A percentile compares a stretch with the other conserved stretches of the same genome.
phyloP scores from a whole-genome alignment of 2,329 filamentous ascomycete genomes.

The Rosellinia necatrix region DNA sequence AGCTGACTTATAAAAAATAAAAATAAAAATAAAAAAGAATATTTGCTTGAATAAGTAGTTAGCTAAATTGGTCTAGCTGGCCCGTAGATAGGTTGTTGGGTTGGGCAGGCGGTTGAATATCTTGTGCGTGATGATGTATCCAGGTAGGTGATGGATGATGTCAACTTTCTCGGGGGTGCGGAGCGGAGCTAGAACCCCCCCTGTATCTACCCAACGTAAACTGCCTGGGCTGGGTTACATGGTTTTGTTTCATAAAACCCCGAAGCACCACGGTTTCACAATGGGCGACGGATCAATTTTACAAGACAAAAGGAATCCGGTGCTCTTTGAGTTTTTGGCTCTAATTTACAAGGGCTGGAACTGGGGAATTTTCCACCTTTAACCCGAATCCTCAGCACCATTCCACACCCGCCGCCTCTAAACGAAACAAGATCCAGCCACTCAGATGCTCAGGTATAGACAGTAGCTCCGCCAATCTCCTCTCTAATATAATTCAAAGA shows the following conservation, averaged over 20 bases:
- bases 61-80: no score
- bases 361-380: slow-evolving; percentile 50
- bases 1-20: no score
- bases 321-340: slow-evolving; percentile 63
- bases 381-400: slow-evolving; percentile 53
- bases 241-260: neutral
- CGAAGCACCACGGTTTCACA: slow-evolving; percentile 10
- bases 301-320: slow-evolving; percentile 63
- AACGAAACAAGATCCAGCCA: slow-evolving; percentile 50
- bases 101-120: no score
- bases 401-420: slow-evolving; percentile 52
- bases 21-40: no score
- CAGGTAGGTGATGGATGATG: no score
- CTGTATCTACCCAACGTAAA: no score
- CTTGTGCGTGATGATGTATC: no score
- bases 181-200: no score
- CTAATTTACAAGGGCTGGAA: slow-evolving; percentile 66
- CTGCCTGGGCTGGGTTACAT: no score
- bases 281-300: neutral
- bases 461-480: slow-evolving; percentile 45
- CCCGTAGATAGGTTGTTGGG: no score
- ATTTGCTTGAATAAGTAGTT: no score
- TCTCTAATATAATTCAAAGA: slow-evolving; percentile 39
- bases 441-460: slow-evolving; percentile 50
- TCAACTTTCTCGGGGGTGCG: no score